Percentiles rank a stretch among this genome's conserved stretches.
Conservation (phyloP, 2,329 filamentous ascomycete species). For the Calonectria montana region DNA sequence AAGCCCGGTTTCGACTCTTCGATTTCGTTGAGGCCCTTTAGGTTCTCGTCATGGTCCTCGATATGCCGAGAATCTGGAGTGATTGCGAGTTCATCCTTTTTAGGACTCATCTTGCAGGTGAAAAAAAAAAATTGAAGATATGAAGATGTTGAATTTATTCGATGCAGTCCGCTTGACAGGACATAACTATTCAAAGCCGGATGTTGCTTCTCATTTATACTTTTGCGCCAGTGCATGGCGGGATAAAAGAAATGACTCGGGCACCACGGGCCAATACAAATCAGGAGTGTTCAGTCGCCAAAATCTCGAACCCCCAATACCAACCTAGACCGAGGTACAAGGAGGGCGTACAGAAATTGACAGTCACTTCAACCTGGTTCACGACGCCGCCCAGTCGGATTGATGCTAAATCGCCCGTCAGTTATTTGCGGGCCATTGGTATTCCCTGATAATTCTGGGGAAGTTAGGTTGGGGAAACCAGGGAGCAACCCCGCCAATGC, state of each 20-base stretch:
- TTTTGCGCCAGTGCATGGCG: background rate
- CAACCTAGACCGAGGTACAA: background rate
- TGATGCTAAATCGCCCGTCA: background rate
- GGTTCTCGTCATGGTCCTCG: slow-evolving; percentile 20
- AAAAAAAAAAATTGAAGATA: background rate
- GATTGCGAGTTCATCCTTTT: slow-evolving; percentile 21
- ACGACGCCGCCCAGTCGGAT: background rate
- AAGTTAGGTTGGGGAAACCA: slow-evolving; percentile 12
- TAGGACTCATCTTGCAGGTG: slow-evolving; percentile 20
- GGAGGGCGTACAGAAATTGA: background rate
- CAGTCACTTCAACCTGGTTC: background rate
- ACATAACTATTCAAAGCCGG: background rate
- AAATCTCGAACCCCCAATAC: background rate
- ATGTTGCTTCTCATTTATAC: slow-evolving; percentile 10
- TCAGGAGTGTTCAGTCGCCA: slow-evolving; percentile 1
- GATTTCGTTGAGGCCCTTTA: slow-evolving; percentile 24
- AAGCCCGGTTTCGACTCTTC: slow-evolving; percentile 30
- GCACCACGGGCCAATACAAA: background rate
- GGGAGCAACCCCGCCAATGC: slow-evolving; percentile 1
- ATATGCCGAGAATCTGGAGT: slow-evolving; percentile 21
- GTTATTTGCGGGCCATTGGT: background rate
- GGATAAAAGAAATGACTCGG: slow-evolving; percentile 17
- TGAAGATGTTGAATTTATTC: background rate
- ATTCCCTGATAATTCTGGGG: slow-evolving; percentile 9
- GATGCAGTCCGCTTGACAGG: background rate